Evolutionary conservation across 2,329 filamentous ascomycete species (phyloP), one percentile per base, ranked within the genome.

Genomic region (Cordyceps pruinosa): DNA sequence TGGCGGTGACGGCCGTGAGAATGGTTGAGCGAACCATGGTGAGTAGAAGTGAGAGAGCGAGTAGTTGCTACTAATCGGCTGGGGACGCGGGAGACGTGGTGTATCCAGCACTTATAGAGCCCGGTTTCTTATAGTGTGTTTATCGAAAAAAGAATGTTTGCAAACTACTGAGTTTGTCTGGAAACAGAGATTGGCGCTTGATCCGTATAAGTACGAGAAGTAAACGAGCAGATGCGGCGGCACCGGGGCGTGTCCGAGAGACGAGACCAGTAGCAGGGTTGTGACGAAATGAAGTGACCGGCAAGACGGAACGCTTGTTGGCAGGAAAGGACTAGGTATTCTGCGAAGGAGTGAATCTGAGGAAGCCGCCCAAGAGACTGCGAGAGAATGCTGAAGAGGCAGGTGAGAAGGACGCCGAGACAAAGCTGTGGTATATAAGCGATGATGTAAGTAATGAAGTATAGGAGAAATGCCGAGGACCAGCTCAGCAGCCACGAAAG

Each of bases 1-100:
- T 63, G 30, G 67, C 66, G 50, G 70, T 63, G 44, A 61, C 62
- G n/a, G 70, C 58, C 50, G 61, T 56, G 44, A 69, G 58, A 30
- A 62, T 47, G 25, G 64, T 65, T 59, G 62, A 59, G 49, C 64
- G 61, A 47, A 61, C 65, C 66, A 64, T 67, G 39, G 19, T 37
- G 34, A 8, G n/a, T 9, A 35, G 4, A 41, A 25, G n/a, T 25
- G 21, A 25, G 47, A 26, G 21, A 5, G 21, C 19, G 37, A n/a
- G 6, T 37, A 6, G 6, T 44, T 45, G 21, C n/a, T n/a, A n/a
- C n/a, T n/a, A n/a, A n/a, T n/a, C n/a, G n/a, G n/a, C 13, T 7
- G 45, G 8, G 32, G 46, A 30, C 3, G 46, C 19, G 26, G 2
- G 19, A 44, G 25, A 28, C n/a, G n/a, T 25, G 10, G 15, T n/a